Evolutionary conservation across 768 basidiomycete genomes (phyloP).

Genomic region (Goffeauzyma gilvescens): DNA sequence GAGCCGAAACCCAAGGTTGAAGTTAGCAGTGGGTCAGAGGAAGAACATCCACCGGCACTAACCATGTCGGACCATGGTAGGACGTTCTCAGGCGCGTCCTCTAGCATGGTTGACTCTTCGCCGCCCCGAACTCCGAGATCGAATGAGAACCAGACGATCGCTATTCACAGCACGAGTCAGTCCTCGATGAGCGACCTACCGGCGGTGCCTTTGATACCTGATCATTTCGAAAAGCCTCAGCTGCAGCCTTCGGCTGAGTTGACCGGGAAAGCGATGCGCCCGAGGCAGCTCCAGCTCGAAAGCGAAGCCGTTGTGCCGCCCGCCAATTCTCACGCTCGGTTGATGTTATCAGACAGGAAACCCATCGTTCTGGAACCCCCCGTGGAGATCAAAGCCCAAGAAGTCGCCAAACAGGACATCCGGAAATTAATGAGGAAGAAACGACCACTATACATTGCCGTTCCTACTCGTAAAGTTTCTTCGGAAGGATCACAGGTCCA

Average conservation of each 20-base stretch:
- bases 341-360: too few species aligned
- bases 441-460: conserved; percentile 6
- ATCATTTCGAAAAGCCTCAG: not conserved
- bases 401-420: not conserved
- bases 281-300: not conserved
- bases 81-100: conserved; percentile 7
- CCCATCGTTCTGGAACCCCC: not conserved
- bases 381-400: not conserved
- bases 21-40: too few species aligned
- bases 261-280: too few species aligned
- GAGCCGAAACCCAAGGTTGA: too few species aligned
- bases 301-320: not conserved
- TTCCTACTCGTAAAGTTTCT: not conserved
- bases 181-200: not conserved
- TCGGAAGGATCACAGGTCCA: conserved; percentile 5
- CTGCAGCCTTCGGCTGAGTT: not conserved
- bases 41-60: not conserved
- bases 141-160: not conserved
- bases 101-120: conserved; percentile 4
- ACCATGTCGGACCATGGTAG: conserved; percentile 8
- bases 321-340: not conserved
- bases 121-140: conserved; percentile 10
- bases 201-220: not conserved
- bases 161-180: not conserved
- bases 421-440: conserved; percentile 1